These are phyloP conservation scores for Trypethelium eluteriae DNA, from an alignment of 495 filamentous ascomycete species.

Conservation along the genomic window DNA sequence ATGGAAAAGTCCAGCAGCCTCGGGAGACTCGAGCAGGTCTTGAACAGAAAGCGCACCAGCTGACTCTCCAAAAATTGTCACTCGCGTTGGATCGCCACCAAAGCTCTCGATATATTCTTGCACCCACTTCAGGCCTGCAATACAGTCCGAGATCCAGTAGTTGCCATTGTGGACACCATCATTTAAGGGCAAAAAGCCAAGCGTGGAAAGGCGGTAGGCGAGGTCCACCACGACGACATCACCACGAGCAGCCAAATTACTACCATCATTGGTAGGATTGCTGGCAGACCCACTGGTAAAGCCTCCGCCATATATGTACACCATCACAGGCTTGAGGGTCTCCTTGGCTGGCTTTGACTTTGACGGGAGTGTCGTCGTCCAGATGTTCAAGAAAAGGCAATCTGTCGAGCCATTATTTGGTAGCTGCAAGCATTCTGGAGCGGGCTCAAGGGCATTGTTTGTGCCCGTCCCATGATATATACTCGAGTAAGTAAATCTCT, in stretches of 20 bases:
- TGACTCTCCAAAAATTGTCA: conserved; percentile 68
- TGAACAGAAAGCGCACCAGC: conserved; percentile 30
- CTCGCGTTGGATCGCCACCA: conserved; percentile 36
- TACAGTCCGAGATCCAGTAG: conserved; percentile 24
- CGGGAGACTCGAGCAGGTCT: conserved; percentile 19
- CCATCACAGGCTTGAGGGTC: conserved; percentile 31
- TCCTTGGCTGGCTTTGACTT: conserved; percentile 22
- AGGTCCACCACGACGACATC: conserved; percentile 40
- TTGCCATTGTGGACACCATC: conserved; percentile 27
- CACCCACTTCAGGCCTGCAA: conserved; percentile 32
- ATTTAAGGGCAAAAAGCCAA: conserved; percentile 25
- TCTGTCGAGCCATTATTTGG: conserved; percentile 33
- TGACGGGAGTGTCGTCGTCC: conserved; percentile 36
- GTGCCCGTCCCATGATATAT: conserved; percentile 29
- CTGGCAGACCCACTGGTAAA: conserved; percentile 33
- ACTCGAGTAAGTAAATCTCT: conserved; percentile 33
- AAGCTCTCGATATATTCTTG: conserved; percentile 33
- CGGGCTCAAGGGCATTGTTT: conserved; percentile 22
- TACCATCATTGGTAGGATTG: conserved; percentile 37
- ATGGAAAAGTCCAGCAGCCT: conserved; percentile 17
- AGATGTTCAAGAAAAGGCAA: conserved; percentile 40
- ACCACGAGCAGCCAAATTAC: conserved; percentile 40
- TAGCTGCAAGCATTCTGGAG: conserved; percentile 16
- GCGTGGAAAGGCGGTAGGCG: conserved; percentile 23
- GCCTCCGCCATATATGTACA: conserved; percentile 38